Evolutionary conservation across 495 filamentous ascomycete species (phyloP).

Genomic region (Aspergillus avenaceus): DNA sequence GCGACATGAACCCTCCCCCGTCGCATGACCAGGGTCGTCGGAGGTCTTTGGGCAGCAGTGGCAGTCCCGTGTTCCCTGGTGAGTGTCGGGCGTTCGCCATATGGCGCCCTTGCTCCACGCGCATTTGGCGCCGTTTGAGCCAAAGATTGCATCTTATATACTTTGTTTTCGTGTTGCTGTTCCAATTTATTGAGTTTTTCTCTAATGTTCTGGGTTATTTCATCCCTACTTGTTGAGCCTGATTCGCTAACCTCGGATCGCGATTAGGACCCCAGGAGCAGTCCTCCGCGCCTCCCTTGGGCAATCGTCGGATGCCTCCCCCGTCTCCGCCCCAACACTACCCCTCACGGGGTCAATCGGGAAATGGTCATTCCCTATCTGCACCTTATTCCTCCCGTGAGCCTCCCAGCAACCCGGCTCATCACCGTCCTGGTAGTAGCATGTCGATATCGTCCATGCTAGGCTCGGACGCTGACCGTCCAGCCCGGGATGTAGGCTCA

Average conservation of each 20-base stretch:
- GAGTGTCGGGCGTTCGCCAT: slow-evolving; percentile 21
- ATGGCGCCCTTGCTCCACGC: not conserved
- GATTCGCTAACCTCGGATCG: slow-evolving; percentile 12
- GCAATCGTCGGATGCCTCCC: slow-evolving; percentile 54
- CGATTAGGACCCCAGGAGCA: slow-evolving; percentile 31
- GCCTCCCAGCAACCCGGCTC: slow-evolving; percentile 38
- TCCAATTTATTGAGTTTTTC: not conserved
- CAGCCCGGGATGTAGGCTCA: slow-evolving; percentile 51
- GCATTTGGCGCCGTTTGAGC: not conserved
- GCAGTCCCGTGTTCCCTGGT: slow-evolving; percentile 35
- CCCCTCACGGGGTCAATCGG: slow-evolving; percentile 38
- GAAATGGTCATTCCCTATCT: slow-evolving; percentile 35
- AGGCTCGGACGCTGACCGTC: slow-evolving; percentile 57
- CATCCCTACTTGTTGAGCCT: not conserved
- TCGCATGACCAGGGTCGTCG: slow-evolving; percentile 29
- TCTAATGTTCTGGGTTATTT: not conserved
- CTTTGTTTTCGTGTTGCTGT: not conserved
- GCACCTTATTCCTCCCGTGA: slow-evolving; percentile 51
- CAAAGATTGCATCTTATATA: not conserved
- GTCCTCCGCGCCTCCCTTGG: slow-evolving; percentile 45
- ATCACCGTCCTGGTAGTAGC: slow-evolving; percentile 63
- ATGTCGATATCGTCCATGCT: slow-evolving; percentile 98
- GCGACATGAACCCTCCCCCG: slow-evolving; percentile 34
- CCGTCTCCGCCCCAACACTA: slow-evolving; percentile 56
- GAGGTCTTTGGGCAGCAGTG: slow-evolving; percentile 34